Evolutionary conservation across 2,329 filamentous ascomycete species (phyloP).

Genomic region (Ophiocordyceps camponoti-saundersi): DNA sequence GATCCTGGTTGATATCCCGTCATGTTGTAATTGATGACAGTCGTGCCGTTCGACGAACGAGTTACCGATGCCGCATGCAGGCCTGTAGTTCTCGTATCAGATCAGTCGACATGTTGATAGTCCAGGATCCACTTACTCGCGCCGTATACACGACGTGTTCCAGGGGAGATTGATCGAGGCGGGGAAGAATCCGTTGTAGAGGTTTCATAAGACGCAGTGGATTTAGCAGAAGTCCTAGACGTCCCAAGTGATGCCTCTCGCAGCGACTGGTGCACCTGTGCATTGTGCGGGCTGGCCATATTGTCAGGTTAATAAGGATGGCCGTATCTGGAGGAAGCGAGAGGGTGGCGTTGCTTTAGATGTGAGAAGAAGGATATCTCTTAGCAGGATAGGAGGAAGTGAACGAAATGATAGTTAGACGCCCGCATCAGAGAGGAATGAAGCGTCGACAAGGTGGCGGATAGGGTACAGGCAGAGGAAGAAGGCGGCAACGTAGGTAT

Average conservation of each 20-base stretch:
- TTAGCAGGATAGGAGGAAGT: too few species aligned
- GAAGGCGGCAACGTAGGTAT: background rate
- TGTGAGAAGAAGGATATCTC: too few species aligned
- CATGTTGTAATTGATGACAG: constrained; percentile 16
- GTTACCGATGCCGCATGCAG: constrained; percentile 9
- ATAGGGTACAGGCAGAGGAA: background rate
- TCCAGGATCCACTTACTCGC: constrained; percentile 9
- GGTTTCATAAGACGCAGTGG: constrained; percentile 7
- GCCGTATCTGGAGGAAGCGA: background rate
- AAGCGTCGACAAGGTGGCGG: background rate
- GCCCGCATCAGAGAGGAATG: background rate
- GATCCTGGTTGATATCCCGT: constrained; percentile 12
- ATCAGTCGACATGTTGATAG: background rate
- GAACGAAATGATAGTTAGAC: too few species aligned
- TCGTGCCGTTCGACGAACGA: constrained; percentile 7
- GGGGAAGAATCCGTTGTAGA: constrained; percentile 5
- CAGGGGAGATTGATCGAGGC: constrained; percentile 11
- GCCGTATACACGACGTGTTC: constrained; percentile 14
- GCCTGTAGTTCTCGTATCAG: constrained; percentile 4
- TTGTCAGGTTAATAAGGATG: background rate
- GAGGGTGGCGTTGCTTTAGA: background rate
- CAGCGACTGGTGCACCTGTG: constrained; percentile 16
- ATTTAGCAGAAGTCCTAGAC: constrained; percentile 6
- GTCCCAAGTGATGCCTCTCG: constrained; percentile 11
- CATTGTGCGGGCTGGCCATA: constrained; percentile 11